These are phyloP conservation scores for Boletus tylopilopsis DNA, from an alignment of 768 basidiomycete genomes.

Conservation along the genomic window DNA sequence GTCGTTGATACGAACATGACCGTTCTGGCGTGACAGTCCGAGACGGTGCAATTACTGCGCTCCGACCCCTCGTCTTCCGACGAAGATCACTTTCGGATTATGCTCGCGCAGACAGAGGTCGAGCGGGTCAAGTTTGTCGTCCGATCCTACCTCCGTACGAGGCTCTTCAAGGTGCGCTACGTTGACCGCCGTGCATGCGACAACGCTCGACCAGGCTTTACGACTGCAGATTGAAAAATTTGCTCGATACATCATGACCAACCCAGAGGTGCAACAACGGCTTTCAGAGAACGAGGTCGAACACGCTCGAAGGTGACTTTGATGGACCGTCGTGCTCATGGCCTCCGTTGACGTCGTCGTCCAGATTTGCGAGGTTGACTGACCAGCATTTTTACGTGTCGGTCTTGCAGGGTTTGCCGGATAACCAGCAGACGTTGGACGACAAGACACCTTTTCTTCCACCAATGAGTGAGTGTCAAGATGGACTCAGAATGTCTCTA, in stretches of 20 bases:
- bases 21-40: conserved; percentile 49
- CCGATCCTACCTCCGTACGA: conserved; percentile 81
- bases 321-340: not conserved
- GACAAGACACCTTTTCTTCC: conserved; percentile 69
- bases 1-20: not conserved
- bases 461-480: conserved; percentile 58
- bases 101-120: conserved; percentile 92
- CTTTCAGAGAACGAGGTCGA: conserved; percentile 81
- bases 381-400: conserved; percentile 77
- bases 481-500: not conserved
- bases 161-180: conserved; percentile 78
- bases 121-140: conserved; percentile 93
- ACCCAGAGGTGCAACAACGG: conserved; percentile 68
- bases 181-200: too few species aligned
- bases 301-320: conserved; percentile 72
- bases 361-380: conserved; percentile 70
- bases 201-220: too few species aligned
- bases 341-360: not conserved
- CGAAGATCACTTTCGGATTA: conserved; percentile 89
- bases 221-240: conserved; percentile 84
- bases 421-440: conserved; percentile 70
- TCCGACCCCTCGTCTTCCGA: conserved; percentile 83
- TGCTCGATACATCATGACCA: conserved; percentile 72
- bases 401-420: conserved; percentile 80
- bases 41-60: conserved; percentile 70